Base-by-base conservation (phyloP, 805 yeast genomes). In the Saturnispora quitensis region DNA sequence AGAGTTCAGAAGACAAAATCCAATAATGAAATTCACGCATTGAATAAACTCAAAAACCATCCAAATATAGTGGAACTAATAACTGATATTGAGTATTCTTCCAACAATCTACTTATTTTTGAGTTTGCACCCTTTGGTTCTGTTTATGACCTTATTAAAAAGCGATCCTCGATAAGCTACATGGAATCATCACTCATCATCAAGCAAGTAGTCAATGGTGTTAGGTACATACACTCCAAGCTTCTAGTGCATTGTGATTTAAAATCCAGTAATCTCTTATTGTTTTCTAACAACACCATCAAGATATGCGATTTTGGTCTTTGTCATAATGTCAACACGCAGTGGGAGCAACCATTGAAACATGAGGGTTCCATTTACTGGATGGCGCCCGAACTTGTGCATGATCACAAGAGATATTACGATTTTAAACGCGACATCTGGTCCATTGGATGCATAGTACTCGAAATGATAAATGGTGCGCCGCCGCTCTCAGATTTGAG, bases 371-470 rank as follows among this genome's bases (percentile, higher is more conserved):
- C 98, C 0, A 95, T 97, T 0, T 86, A 91, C 63, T 93, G 98
- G 98, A 90, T 93, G 97, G 97, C 99, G 0, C 99, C 99, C 0
- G 99, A 93, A 63, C 82, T 95, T 2, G 86, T 93, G 4, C 34
- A 49, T n/a, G 47, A 49, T 49, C 48, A 53, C 13, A 43, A 46
- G 25, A 73, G 83, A 42, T 82, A 89, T 59, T 85, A 91, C 1
- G 83, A 95, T 9, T 80, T 91, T 0, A 85, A 95, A 2, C 87
- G 96, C 2, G 99, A 93, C 68, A 79, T 86, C 28, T 86, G 93
- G 98, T 86, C 96, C 7, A 67, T 93, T 27, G 99, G 98, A 3
- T 95, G 97, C n/a, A 91, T 98, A 0, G 78, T 90, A 3, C 79
- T 91, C 2, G 99, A 93, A 65, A 71, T 93, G 42, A 70, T 88